These are phyloP conservation scores for Claviceps paspali DNA, from an alignment of 2,329 filamentous ascomycete species.

Conservation along the genomic window DNA sequence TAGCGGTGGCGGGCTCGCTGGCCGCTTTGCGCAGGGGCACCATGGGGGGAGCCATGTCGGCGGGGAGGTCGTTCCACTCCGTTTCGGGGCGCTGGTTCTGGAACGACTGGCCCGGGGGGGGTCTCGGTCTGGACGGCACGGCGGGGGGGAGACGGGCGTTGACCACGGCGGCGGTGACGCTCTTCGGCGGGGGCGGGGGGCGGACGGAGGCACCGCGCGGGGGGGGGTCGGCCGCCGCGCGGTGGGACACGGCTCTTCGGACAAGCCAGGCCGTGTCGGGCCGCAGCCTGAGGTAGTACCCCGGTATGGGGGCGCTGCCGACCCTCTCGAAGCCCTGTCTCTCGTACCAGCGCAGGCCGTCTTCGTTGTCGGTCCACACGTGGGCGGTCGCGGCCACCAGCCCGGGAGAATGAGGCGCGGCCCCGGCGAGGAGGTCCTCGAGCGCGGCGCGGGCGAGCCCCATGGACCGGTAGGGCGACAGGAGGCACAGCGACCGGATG, in stretches of 20 bases:
- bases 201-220: too few species aligned
- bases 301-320: slow-evolving; percentile 27
- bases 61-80: slow-evolving; percentile 52
- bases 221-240: too few species aligned
- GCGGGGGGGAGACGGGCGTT: too few species aligned
- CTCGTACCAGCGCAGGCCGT: slow-evolving; percentile 47
- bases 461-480: slow-evolving; percentile 46
- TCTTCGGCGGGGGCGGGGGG: too few species aligned
- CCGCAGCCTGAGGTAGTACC: slow-evolving; percentile 47
- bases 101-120: slow-evolving; percentile 29
- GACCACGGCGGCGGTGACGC: slow-evolving; percentile 17
- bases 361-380: slow-evolving; percentile 52
- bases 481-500: slow-evolving; percentile 47
- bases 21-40: slow-evolving; percentile 14
- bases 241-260: slow-evolving; percentile 18
- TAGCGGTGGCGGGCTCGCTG: slow-evolving; percentile 21
- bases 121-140: slow-evolving; percentile 8
- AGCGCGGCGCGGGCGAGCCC: slow-evolving; percentile 44
- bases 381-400: slow-evolving; percentile 42
- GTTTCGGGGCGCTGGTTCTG: slow-evolving; percentile 43
- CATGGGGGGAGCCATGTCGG: slow-evolving; percentile 36
- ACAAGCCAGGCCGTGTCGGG: slow-evolving; percentile 49
- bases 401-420: slow-evolving; percentile 20
- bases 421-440: slow-evolving; percentile 31
- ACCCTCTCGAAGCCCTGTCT: slow-evolving; percentile 39